Evolutionary conservation across 2,329 filamentous ascomycete species (phyloP).

Genomic region (Pseudocercospora vitis): DNA sequence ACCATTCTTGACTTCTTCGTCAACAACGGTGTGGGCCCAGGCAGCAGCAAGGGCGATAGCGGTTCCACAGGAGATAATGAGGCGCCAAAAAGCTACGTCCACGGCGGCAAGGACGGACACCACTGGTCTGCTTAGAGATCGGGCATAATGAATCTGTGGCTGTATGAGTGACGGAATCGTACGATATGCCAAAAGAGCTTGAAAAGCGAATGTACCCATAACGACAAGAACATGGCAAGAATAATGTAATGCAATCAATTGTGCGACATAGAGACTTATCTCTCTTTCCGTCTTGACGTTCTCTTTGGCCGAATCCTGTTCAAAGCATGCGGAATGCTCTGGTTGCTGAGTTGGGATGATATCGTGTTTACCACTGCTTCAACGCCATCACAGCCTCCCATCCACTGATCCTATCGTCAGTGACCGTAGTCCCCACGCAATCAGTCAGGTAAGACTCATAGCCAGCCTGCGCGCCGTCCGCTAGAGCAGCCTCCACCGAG

Average conservation of each 20-base stretch:
- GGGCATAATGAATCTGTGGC: background rate
- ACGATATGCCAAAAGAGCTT: background rate
- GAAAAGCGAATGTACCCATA: background rate
- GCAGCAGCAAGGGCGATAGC: background rate
- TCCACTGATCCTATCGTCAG: conserved; percentile 48
- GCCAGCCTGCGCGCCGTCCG: conserved; percentile 49
- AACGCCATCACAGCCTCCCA: conserved; percentile 51
- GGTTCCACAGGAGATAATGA: too few relatives aligned
- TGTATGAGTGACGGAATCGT: background rate
- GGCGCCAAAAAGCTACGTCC: too few relatives aligned
- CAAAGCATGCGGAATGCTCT: background rate
- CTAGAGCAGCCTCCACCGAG: conserved; percentile 47
- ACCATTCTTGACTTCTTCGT: conserved; percentile 35
- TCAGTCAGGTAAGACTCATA: conserved; percentile 55
- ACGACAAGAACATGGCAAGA: background rate
- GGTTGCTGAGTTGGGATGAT: too few relatives aligned
- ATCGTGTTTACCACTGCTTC: conserved; percentile 24
- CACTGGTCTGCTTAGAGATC: background rate
- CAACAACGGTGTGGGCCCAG: conserved; percentile 25
- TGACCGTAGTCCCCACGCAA: conserved; percentile 55
- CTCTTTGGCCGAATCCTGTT: too few relatives aligned
- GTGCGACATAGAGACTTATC: too few relatives aligned
- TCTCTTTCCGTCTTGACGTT: too few relatives aligned
- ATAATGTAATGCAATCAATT: conserved; percentile 7
- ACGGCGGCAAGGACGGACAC: background rate